Evolutionary conservation across 352 stramenopile species (phyloP).

Genomic region (Phytophthora pini): DNA sequence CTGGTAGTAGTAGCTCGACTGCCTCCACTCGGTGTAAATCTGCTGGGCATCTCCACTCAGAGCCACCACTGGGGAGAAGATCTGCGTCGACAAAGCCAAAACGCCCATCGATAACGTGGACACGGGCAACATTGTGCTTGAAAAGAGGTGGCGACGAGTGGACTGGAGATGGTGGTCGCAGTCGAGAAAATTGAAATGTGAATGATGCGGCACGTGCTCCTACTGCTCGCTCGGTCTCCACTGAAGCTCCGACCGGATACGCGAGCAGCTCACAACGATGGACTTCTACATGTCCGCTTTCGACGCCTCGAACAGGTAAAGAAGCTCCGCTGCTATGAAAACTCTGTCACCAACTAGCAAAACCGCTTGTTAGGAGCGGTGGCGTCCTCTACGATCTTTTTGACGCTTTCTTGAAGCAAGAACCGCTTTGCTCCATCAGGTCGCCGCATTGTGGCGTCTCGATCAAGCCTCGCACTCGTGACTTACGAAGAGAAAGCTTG

Average conservation of each 20-base stretch:
- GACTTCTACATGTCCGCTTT: slow-evolving; percentile 31
- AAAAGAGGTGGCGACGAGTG: slow-evolving; percentile 9
- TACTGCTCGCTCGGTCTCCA: background rate
- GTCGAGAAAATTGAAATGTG: slow-evolving; percentile 45
- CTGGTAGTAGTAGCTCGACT: slow-evolving; percentile 46
- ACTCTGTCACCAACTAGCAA: slow-evolving; percentile 7
- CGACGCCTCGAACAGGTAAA: slow-evolving; percentile 35
- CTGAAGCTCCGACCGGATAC: slow-evolving; percentile 6
- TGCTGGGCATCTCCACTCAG: slow-evolving; percentile 22
- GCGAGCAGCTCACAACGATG: slow-evolving; percentile 26
- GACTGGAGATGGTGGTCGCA: slow-evolving; percentile 15
- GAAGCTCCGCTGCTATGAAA: slow-evolving; percentile 15
- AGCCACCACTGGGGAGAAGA: slow-evolving; percentile 10
- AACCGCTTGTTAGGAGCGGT: no score
- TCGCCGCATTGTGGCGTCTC: slow-evolving; percentile 22
- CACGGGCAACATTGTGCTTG: slow-evolving; percentile 31
- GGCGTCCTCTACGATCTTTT: slow-evolving; percentile 29
- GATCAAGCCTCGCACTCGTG: slow-evolving; percentile 6
- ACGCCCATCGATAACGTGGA: slow-evolving; percentile 26
- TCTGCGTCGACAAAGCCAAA: slow-evolving; percentile 25
- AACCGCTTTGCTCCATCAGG: slow-evolving; percentile 16
- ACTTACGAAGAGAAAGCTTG: slow-evolving; percentile 8
- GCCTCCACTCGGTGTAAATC: slow-evolving; percentile 44
- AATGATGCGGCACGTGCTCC: slow-evolving; percentile 10
- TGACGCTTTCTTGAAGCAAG: slow-evolving; percentile 23